Conservation (phyloP, 1,284 basidiomycete species). For the Heterobasidion annosum region DNA sequence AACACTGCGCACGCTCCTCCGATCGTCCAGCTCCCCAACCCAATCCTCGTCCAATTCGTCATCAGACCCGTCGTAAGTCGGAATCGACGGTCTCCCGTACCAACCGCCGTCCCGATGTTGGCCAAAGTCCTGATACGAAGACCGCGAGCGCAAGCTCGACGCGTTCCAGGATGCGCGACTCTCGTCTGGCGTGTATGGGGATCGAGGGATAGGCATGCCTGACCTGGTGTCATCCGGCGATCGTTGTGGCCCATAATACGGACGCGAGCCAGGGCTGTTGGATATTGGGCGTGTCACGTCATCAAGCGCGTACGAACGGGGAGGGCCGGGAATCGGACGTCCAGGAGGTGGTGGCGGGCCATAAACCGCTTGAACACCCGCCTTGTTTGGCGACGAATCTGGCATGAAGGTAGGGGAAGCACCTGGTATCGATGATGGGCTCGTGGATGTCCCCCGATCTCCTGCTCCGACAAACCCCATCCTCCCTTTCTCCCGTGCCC, state of each 20-base stretch:
- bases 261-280: conserved; percentile 10
- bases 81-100: not conserved
- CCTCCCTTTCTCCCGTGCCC: not conserved
- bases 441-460: not conserved
- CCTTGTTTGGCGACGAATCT: not conserved
- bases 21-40: conserved; percentile 10
- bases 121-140: conserved; percentile 8
- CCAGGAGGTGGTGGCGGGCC: not conserved
- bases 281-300: conserved; percentile 9
- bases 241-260: conserved; percentile 7
- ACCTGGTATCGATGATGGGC: not conserved
- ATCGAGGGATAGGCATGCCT: conserved; percentile 12
- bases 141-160: conserved; percentile 9
- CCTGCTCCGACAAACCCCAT: not conserved
- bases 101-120: conserved; percentile 4
- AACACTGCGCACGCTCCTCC: conserved; percentile 8
- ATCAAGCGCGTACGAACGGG: conserved; percentile 5
- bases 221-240: conserved; percentile 11
- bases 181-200: conserved; percentile 8
- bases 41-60: conserved; percentile 6
- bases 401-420: not conserved
- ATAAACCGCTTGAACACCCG: not conserved
- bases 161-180: conserved; percentile 6
- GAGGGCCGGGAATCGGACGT: conserved; percentile 9
- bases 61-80: conserved; percentile 7